phyloP scores from a whole-genome alignment of 2,329 filamentous ascomycete genomes.

The Chrysoporthe austroafricana region DNA sequence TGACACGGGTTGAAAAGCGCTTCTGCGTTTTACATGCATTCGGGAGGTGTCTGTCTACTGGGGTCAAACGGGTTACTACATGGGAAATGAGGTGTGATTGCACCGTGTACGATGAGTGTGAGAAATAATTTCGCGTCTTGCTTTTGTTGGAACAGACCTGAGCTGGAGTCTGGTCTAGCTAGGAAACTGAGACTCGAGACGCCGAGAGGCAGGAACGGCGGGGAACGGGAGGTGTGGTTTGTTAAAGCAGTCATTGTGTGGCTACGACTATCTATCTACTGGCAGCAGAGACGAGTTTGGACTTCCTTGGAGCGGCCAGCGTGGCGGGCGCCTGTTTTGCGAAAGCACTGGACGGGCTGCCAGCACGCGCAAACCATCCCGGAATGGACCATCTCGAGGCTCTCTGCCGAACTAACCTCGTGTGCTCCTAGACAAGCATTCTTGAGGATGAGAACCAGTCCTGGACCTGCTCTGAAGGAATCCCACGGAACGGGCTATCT shows the following conservation, averaged over 20 bases:
- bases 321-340: constrained; percentile 23
- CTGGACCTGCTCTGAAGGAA: constrained; percentile 13
- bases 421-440: constrained; percentile 22
- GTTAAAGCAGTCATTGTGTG: not conserved
- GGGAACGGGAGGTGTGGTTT: not conserved
- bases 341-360: constrained; percentile 25
- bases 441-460: constrained; percentile 10
- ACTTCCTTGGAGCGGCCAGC: constrained; percentile 9
- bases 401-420: constrained; percentile 14
- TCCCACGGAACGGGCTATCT: not conserved
- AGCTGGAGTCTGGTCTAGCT: constrained; percentile 15
- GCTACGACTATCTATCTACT: not conserved
- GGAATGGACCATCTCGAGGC: constrained; percentile 9
- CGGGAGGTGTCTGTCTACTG: constrained; percentile 27
- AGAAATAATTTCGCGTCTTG: constrained; percentile 21
- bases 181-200: constrained; percentile 7
- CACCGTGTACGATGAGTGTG: constrained; percentile 30
- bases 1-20: constrained; percentile 27
- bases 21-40: constrained; percentile 29
- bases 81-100: constrained; percentile 23
- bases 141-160: constrained; percentile 10
- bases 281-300: constrained; percentile 22
- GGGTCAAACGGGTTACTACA: constrained; percentile 25
- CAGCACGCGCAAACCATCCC: constrained; percentile 16
- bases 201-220: constrained; percentile 4